Evolutionary conservation across 768 basidiomycete species (phyloP).

Genomic region (Trametes cingulata): DNA sequence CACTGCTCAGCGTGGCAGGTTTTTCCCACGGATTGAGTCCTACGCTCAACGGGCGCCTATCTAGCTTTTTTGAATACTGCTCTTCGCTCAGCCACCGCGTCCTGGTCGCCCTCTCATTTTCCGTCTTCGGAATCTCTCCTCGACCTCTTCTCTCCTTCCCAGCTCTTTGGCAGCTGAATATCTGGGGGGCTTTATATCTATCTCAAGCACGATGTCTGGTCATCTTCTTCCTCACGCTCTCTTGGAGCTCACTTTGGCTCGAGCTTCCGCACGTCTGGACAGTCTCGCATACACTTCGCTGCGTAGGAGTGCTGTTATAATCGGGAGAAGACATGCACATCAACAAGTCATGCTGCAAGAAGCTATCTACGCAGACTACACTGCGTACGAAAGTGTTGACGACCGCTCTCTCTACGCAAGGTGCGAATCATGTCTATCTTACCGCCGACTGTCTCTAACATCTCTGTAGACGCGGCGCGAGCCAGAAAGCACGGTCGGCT

Average conservation of each 20-base stretch:
- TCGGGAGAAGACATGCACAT: not conserved
- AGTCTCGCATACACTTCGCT: not conserved
- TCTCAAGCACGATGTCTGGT: conserved; percentile 9
- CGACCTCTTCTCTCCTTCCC: too few species aligned
- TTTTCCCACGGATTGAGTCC: too few species aligned
- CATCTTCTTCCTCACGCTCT: conserved; percentile 23
- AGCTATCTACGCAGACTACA: not conserved
- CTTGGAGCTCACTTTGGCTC: conserved; percentile 22
- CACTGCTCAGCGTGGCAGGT: too few species aligned
- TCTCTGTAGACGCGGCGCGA: not conserved
- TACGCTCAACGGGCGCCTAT: too few species aligned
- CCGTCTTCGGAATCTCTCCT: too few species aligned
- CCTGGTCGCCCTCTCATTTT: too few species aligned
- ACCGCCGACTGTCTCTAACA: not conserved
- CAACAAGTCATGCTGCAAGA: conserved; percentile 1
- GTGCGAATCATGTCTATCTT: not conserved
- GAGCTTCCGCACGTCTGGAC: conserved; percentile 18
- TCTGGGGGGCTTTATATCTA: too few species aligned
- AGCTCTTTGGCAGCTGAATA: too few species aligned
- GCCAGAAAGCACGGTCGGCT: not conserved
- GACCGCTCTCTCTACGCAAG: conserved; percentile 12
- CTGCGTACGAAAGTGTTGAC: not conserved
- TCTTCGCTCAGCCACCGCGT: too few species aligned
- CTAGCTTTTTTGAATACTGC: not conserved
- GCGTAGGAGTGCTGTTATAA: not conserved